Evolutionary conservation across 1,284 basidiomycete species (phyloP).

Genomic region (Trichosporon sp.): DNA sequence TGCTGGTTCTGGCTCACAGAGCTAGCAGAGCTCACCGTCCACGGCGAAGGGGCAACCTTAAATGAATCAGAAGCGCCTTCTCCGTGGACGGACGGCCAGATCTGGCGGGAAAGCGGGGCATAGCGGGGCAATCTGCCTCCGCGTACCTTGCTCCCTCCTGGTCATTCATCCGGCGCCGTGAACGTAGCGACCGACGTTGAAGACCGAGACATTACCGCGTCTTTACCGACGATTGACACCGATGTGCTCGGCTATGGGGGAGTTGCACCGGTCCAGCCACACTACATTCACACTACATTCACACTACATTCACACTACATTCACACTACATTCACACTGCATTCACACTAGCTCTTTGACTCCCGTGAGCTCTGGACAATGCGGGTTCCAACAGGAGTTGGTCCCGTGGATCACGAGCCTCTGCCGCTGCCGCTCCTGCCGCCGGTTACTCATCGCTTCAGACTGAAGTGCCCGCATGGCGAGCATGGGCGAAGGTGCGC

Average conservation of each 20-base stretch:
- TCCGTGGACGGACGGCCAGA: not conserved
- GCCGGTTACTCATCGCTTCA: not conserved
- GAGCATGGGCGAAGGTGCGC: too few relatives aligned
- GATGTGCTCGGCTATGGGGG: not conserved
- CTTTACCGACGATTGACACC: not conserved
- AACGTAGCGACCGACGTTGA: not conserved
- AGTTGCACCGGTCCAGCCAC: not conserved
- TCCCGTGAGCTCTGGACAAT: too few relatives aligned
- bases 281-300: not conserved
- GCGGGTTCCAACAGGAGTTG: not conserved
- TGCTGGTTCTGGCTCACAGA: too few relatives aligned
- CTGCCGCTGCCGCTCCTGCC: not conserved
- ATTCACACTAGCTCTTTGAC: too few relatives aligned
- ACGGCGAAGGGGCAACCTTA: not conserved
- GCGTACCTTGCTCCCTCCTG: not conserved
- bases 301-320: too few relatives aligned
- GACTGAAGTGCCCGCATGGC: not conserved
- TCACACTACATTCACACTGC: not conserved
- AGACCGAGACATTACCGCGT: conserved; percentile 7
- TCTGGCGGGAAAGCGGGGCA: not conserved
- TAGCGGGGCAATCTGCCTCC: not conserved
- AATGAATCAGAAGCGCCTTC: not conserved
- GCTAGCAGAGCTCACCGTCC: not conserved
- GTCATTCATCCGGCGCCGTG: not conserved
- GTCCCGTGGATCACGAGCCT: not conserved